phyloP scores from a whole-genome alignment of 345 rosid genomes.

The Laguncularia racemosa region DNA sequence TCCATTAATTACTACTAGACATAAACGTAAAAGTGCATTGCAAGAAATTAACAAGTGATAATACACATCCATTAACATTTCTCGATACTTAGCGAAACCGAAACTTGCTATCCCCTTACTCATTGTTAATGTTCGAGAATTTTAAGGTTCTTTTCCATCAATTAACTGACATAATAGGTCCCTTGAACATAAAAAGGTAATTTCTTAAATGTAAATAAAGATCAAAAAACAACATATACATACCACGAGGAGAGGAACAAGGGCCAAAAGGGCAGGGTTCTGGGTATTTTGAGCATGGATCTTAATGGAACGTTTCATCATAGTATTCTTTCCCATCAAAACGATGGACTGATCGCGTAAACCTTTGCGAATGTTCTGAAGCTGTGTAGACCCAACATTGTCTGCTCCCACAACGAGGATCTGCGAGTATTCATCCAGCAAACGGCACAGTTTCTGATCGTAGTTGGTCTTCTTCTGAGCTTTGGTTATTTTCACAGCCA shows the following conservation, averaged over 20 bases:
- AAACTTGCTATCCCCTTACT: too few species aligned
- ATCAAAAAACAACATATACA: neutral
- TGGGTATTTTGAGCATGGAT: slow-evolving; percentile 50
- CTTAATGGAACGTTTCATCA: slow-evolving; percentile 74
- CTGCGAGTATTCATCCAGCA: slow-evolving; percentile 66
- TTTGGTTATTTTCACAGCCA: slow-evolving; percentile 26
- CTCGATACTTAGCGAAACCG: too few species aligned
- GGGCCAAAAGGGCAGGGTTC: slow-evolving; percentile 29
- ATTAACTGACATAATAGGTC: too few species aligned
- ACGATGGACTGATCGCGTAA: slow-evolving; percentile 59
- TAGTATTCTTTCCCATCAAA: slow-evolving; percentile 75
- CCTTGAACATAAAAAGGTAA: too few species aligned
- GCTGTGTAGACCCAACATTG: slow-evolving; percentile 72
- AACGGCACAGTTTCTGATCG: slow-evolving; percentile 58
- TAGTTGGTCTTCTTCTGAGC: slow-evolving; percentile 53
- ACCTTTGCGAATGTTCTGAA: slow-evolving; percentile 56
- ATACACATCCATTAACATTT: too few species aligned
- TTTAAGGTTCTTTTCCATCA: too few species aligned
- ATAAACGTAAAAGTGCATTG: too few species aligned
- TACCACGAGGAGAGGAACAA: slow-evolving; percentile 58
- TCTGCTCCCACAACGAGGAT: slow-evolving; percentile 58
- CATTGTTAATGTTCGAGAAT: too few species aligned
- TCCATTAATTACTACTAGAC: too few species aligned
- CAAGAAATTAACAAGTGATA: too few species aligned
- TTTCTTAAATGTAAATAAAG: too few species aligned